Evolutionary conservation across 129 eudicot species (phyloP).

Genomic region (Saposhnikovia divaricata): DNA sequence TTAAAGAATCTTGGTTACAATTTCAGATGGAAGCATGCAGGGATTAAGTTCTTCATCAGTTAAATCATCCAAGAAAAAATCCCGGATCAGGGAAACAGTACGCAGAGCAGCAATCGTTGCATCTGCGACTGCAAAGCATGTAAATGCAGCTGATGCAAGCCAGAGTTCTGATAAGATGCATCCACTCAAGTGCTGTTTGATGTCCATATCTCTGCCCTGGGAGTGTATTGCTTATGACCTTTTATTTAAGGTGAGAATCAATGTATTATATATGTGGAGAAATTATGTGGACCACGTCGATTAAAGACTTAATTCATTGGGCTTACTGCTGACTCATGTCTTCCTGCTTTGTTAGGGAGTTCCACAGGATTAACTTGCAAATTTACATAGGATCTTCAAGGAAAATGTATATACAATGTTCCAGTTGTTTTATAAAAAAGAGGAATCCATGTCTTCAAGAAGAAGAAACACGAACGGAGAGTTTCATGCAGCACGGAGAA

Average conservation of each 20-base stretch:
- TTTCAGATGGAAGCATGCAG: constrained; percentile 70
- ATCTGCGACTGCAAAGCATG: constrained; percentile 80
- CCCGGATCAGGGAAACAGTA: constrained; percentile 54
- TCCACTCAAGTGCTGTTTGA: constrained; percentile 90
- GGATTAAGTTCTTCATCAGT: constrained; percentile 44
- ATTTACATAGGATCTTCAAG: neutral
- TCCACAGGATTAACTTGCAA: neutral
- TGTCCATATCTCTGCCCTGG: constrained; percentile 96
- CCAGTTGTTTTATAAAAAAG: neutral
- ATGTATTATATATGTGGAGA: neutral
- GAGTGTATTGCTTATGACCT: constrained; percentile 86
- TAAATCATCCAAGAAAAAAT: constrained; percentile 41
- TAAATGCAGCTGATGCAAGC: constrained; percentile 63
- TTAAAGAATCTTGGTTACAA: neutral
- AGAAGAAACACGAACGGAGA: neutral
- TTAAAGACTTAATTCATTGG: neutral
- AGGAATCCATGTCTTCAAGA: neutral
- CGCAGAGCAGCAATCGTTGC: constrained; percentile 85
- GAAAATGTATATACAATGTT: neutral
- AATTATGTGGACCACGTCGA: neutral
- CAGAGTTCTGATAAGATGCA: constrained; percentile 56
- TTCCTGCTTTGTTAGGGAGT: neutral
- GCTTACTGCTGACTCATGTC: neutral
- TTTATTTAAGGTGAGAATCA: constrained; percentile 58
- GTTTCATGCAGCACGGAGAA: neutral